Conservation (phyloP, 2,329 filamentous ascomycete genomes). For the Lachnellula suecica region DNA sequence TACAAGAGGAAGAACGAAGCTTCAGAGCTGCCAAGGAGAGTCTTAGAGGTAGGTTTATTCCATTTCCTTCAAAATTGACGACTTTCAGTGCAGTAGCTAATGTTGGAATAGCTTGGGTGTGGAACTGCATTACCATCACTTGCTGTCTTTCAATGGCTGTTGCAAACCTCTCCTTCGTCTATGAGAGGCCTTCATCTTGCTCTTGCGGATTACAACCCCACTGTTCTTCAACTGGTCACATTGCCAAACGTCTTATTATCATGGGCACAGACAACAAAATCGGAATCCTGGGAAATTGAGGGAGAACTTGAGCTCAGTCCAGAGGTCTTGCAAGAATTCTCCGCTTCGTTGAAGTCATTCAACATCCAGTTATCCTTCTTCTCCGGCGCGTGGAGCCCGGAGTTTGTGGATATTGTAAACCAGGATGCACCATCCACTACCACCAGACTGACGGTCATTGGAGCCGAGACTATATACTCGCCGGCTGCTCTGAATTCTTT, state of each 20-base stretch:
- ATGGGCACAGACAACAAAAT: constrained; percentile 45
- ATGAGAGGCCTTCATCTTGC: constrained; percentile 52
- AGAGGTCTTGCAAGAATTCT: constrained; percentile 59
- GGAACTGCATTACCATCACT: constrained; percentile 74
- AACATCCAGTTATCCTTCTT: constrained; percentile 63
- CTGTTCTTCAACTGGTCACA: constrained; percentile 75
- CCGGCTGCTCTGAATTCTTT: constrained; percentile 70
- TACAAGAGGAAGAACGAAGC: constrained; percentile 14
- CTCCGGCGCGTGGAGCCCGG: constrained; percentile 72
- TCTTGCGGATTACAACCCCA: constrained; percentile 77
- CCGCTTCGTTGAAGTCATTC: constrained; percentile 45
- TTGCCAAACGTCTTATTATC: constrained; percentile 74
- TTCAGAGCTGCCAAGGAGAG: constrained; percentile 12
- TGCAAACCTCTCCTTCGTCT: constrained; percentile 27
- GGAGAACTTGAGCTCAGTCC: constrained; percentile 32
- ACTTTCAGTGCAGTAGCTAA: constrained; percentile 8
- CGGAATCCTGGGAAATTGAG: constrained; percentile 26
- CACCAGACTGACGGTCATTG: constrained; percentile 54
- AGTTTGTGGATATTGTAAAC: constrained; percentile 58
- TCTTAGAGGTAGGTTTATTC: constrained; percentile 30
- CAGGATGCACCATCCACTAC: constrained; percentile 26
- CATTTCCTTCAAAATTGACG: neutral
- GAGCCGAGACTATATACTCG: constrained; percentile 82
- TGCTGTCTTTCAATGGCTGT: constrained; percentile 64
- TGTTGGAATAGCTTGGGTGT: constrained; percentile 63